Evolutionary conservation across 306 rosid species (phyloP).

Genomic region (Carpinus viminea): DNA sequence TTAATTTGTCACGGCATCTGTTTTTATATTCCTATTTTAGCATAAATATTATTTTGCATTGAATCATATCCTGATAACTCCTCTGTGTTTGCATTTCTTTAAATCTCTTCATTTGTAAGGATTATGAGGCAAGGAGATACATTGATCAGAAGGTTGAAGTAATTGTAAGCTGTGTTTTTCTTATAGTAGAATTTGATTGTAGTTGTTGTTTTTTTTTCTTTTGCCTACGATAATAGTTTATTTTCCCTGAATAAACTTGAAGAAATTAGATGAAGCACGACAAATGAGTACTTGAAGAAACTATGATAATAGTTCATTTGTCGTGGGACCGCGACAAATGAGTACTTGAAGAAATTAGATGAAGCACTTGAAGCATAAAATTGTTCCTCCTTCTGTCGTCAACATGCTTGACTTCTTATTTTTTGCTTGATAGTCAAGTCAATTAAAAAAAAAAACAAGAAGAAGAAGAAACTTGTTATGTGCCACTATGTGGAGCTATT

Average conservation of each 20-base stretch:
- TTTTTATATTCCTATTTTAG: not conserved
- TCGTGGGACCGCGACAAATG: slow-evolving; percentile 66
- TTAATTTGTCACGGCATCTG: not conserved
- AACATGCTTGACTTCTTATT: slow-evolving; percentile 1
- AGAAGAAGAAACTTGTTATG: not conserved
- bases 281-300: slow-evolving; percentile 75
- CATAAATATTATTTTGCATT: slow-evolving; percentile 3
- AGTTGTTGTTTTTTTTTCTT: slow-evolving; percentile 3
- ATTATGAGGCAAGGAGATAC: slow-evolving; percentile 75
- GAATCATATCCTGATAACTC: not conserved
- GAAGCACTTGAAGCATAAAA: slow-evolving; percentile 72
- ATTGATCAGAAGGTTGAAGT: slow-evolving; percentile 91
- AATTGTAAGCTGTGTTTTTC: slow-evolving; percentile 45
- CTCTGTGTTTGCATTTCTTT: not conserved
- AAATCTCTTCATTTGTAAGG: slow-evolving; percentile 40
- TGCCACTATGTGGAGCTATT: not conserved
- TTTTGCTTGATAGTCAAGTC: not conserved
- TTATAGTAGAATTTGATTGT: slow-evolving; percentile 28
- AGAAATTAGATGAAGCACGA: slow-evolving; percentile 79
- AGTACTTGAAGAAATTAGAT: slow-evolving; percentile 75
- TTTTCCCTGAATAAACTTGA: slow-evolving; percentile 26
- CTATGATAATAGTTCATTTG: slow-evolving; percentile 1
- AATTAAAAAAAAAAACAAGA: not conserved
- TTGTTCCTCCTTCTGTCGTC: slow-evolving; percentile 8
- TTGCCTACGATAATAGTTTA: slow-evolving; percentile 6